A percentile compares a stretch with the other conserved stretches of the same genome.
Conservation (phyloP, 306 rosid species). For the Quercus berberidifolia region DNA sequence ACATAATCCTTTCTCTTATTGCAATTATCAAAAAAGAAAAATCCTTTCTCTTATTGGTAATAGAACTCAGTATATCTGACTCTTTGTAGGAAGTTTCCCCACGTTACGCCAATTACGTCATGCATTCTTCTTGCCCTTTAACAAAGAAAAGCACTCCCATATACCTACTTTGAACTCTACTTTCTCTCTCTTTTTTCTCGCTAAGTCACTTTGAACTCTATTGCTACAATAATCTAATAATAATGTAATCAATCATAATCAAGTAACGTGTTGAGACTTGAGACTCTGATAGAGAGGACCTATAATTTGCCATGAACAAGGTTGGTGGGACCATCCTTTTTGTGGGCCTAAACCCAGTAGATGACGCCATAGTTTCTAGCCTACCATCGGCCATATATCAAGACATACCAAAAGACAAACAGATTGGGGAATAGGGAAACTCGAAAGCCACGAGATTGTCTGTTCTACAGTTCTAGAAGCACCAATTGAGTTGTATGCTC, state of each 20-base stretch:
- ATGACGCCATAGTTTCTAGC: neutral
- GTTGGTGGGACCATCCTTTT: neutral
- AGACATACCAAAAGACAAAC: neutral
- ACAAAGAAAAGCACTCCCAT: too few relatives aligned
- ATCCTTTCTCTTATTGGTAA: neutral
- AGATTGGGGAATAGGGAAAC: slow-evolving; percentile 1
- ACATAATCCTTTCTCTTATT: neutral
- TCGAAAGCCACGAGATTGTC: slow-evolving; percentile 44
- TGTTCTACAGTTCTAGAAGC: slow-evolving; percentile 31
- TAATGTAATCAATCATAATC: neutral
- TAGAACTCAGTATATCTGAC: neutral
- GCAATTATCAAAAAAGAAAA: too few relatives aligned
- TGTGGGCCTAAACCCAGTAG: neutral
- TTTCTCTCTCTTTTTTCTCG: too few relatives aligned
- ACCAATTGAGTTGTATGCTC: too few relatives aligned
- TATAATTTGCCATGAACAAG: neutral
- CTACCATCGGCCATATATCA: neutral
- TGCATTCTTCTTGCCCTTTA: neutral
- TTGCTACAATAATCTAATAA: neutral
- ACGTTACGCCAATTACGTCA: neutral
- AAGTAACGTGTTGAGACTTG: neutral
- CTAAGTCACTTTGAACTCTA: too few relatives aligned
- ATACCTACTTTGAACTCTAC: too few relatives aligned
- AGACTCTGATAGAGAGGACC: neutral
- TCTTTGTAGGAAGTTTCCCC: neutral